These are phyloP conservation scores for Pisolithus marmoratus DNA, from an alignment of 768 basidiomycete genomes.

Conservation along the genomic window DNA sequence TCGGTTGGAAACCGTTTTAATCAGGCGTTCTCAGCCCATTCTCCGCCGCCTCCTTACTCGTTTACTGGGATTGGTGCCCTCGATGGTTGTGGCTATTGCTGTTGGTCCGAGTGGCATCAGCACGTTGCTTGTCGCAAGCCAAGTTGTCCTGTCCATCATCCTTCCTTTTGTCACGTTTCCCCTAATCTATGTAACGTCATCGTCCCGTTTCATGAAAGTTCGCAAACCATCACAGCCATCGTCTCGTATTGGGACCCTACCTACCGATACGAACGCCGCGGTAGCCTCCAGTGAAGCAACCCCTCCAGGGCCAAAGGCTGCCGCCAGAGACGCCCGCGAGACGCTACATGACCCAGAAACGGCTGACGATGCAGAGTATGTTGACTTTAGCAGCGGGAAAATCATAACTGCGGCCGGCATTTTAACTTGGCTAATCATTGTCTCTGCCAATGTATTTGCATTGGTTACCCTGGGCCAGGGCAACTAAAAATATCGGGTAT, in stretches of 20 bases:
- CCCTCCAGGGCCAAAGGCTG: not conserved
- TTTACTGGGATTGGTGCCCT: constrained; percentile 74
- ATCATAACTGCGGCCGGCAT: constrained; percentile 45
- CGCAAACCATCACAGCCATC: constrained; percentile 21
- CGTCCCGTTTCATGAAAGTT: constrained; percentile 65
- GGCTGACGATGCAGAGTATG: constrained; percentile 28
- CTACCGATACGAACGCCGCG: not conserved
- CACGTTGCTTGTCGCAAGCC: constrained; percentile 76
- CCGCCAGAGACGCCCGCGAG: not conserved
- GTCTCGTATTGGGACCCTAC: not conserved
- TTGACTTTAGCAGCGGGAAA: constrained; percentile 63
- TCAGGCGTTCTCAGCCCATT: constrained; percentile 46
- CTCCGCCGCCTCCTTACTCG: constrained; percentile 81
- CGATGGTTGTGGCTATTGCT: constrained; percentile 69
- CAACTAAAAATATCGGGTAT: not conserved
- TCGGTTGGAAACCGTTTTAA: constrained; percentile 15
- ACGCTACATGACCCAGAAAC: constrained; percentile 2
- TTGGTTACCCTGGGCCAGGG: constrained; percentile 50
- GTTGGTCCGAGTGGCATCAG: constrained; percentile 68
- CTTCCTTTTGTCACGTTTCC: constrained; percentile 85
- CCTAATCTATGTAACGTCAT: constrained; percentile 67
- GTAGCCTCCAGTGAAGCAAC: not conserved
- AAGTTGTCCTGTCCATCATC: constrained; percentile 78
- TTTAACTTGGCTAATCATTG: constrained; percentile 57
- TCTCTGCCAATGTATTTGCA: constrained; percentile 73